Conservation (phyloP, 176 grass and related monocot species). For the Saccharum spontaneum region DNA sequence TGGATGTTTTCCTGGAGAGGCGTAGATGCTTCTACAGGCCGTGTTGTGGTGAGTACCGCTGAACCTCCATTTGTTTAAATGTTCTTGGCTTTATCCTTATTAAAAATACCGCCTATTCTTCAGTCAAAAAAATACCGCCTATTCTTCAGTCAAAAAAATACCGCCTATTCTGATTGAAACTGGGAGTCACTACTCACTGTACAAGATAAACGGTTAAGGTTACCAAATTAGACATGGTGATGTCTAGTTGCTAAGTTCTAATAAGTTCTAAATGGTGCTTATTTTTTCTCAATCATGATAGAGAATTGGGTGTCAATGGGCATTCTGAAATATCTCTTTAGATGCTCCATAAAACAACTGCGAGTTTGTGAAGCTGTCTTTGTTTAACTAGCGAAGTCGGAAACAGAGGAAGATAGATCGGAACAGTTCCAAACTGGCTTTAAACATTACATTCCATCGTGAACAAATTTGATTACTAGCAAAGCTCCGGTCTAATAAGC, state of each 20-base stretch:
- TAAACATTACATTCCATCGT: too few species aligned
- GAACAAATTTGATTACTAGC: too few species aligned
- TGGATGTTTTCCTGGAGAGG: slow-evolving; percentile 69
- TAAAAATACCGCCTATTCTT: background rate
- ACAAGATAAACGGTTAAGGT: background rate
- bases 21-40: slow-evolving; percentile 60
- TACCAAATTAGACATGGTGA: background rate
- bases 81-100: background rate
- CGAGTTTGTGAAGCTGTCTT: too few species aligned
- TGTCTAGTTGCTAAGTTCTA: background rate
- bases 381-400: too few species aligned
- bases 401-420: too few species aligned
- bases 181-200: background rate
- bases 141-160: background rate
- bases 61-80: background rate
- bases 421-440: too few species aligned
- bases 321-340: background rate
- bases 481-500: background rate
- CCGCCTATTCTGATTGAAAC: background rate
- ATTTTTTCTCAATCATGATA: background rate
- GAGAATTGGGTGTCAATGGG: background rate
- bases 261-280: background rate
- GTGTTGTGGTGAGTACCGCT: slow-evolving; percentile 47
- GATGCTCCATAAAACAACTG: too few species aligned
- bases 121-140: background rate